A percentile compares a stretch with the other conserved stretches of the same genome.
Evolutionary conservation across 192 early-diverging fungal species (phyloP).

Genomic region (Mortierella alpina): DNA sequence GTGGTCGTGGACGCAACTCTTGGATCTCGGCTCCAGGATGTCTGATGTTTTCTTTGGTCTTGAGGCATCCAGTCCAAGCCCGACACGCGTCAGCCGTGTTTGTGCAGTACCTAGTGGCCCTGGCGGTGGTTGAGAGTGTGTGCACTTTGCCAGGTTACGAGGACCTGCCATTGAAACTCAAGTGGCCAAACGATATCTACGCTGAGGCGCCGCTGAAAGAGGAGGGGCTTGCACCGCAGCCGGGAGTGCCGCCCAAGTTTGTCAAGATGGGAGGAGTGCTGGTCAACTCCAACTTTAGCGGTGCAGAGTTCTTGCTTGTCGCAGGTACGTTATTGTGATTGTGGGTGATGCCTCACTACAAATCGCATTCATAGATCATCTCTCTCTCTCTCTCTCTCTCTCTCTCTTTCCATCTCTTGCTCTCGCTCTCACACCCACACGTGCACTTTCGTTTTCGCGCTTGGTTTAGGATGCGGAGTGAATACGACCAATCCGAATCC

Average conservation of each 20-base stretch:
- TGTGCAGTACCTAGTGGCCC: conserved; percentile 91
- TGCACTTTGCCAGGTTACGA: conserved; percentile 76
- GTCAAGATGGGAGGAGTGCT: conserved; percentile 93
- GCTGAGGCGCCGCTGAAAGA: conserved; percentile 59
- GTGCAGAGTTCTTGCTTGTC: conserved; percentile 81
- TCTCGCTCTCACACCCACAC: not conserved
- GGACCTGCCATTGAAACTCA: conserved; percentile 85
- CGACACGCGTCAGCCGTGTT: conserved; percentile 77
- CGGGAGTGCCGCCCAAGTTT: conserved; percentile 41
- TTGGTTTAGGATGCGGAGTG: conserved; percentile 78
- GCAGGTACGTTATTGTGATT: conserved; percentile 71
- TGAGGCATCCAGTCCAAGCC: conserved; percentile 72
- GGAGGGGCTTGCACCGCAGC: conserved; percentile 13
- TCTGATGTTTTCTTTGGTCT: conserved; percentile 84
- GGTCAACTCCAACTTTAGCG: conserved; percentile 82
- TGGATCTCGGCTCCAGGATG: conserved; percentile 97
- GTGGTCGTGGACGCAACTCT: conserved; percentile 91
- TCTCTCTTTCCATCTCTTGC: not conserved
- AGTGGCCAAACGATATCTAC: conserved; percentile 99
- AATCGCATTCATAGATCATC: not conserved
- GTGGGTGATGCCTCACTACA: not conserved
- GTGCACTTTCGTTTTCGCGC: not conserved
- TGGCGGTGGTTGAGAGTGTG: conserved; percentile 89
- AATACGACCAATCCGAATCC: conserved; percentile 89
- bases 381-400: not conserved